Base-by-base conservation (phyloP, 805 yeast genomes). In the Monosporozyma siamensis region DNA sequence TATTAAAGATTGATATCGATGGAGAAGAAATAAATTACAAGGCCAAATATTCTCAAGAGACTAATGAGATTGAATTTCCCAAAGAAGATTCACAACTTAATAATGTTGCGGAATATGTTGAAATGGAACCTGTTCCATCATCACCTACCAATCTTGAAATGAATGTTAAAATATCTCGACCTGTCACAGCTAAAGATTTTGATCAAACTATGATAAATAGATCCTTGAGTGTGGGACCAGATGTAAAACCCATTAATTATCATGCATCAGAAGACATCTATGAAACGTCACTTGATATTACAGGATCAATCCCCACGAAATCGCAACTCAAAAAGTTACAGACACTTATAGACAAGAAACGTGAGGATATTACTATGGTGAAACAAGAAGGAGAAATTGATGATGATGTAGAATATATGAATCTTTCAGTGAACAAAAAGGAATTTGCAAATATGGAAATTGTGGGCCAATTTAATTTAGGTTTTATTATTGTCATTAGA, bases 391-490 rank as follows among this genome's bases (percentile, higher is more conserved):
- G 66, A 4, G 62, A 75, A 43, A 65, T 59, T 9, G 64, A 64
- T 29, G 71, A 69, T 32, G 85, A 82, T 6, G 89, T 82, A 47
- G 65, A 69, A 32, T 64, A 70, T 34, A 61, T 85, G 39, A 71
- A 82, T 0, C 64, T 82, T 42, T 74, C 75, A 0, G 77, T 90
- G 2, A 67, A 74, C 7, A 90, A 89, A 56, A 52, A 66, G 0
- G 95, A 92, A 52, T 92, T 92, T 54, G 51, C 59, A 3, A 58
- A 70, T 3, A 90, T 92, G 97, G 61, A 71, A 32, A 65, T 92
- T 10, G 75, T 90, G 6, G 99, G 99, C 0, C 98, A 92, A 63
- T 92, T 92, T 65, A 92, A 92, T 59, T 64, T 83, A n/a, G 98
- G 97, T 0, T 92, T 92, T 52, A 86, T 92, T n/a, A 58, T 89